Evolutionary conservation across 2,329 filamentous ascomycete species (phyloP).

Genomic region (Diaporthe australafricana): DNA sequence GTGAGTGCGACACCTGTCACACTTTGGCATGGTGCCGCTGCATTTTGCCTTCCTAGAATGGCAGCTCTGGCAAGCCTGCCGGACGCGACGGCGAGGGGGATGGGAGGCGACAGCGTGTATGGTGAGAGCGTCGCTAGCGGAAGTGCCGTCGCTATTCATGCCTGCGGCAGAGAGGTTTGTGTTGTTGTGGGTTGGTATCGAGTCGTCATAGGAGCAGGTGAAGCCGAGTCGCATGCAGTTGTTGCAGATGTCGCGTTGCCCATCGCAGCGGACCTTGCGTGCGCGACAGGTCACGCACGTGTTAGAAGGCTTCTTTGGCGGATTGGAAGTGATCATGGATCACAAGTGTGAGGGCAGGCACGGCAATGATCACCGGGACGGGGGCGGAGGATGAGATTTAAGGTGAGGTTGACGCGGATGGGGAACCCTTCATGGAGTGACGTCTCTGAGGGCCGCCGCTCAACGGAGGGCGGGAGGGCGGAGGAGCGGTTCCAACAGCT

Average conservation of each 20-base stretch:
- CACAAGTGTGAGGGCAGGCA: slow-evolving; percentile 5
- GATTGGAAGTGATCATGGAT: slow-evolving; percentile 36
- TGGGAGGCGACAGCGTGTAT: slow-evolving; percentile 55
- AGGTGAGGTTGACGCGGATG: background rate
- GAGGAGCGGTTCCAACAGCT: slow-evolving; percentile 17
- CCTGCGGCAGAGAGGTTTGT: slow-evolving; percentile 36
- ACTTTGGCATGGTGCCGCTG: slow-evolving; percentile 67
- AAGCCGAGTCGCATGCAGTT: slow-evolving; percentile 71
- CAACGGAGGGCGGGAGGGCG: slow-evolving; percentile 5
- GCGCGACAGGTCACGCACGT: slow-evolving; percentile 39
- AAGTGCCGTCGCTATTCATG: slow-evolving; percentile 31
- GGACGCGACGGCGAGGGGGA: slow-evolving; percentile 65
- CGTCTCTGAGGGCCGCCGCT: slow-evolving; percentile 27
- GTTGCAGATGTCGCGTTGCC: slow-evolving; percentile 63
- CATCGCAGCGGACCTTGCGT: slow-evolving; percentile 69
- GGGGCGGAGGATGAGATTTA: slow-evolving; percentile 4
- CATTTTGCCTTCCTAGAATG: slow-evolving; percentile 69
- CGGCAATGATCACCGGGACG: slow-evolving; percentile 14
- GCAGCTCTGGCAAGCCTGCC: slow-evolving; percentile 68
- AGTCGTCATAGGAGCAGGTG: slow-evolving; percentile 67
- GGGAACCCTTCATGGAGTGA: slow-evolving; percentile 25
- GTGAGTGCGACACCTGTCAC: slow-evolving; percentile 63
- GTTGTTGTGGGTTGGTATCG: slow-evolving; percentile 39
- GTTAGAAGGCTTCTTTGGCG: slow-evolving; percentile 37
- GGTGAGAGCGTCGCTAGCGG: slow-evolving; percentile 46